Percentiles rank a stretch among this genome's conserved stretches.
These are phyloP conservation scores for Escallonia herrerae DNA, from an alignment of 129 eudicot species.

Conservation along the genomic window DNA sequence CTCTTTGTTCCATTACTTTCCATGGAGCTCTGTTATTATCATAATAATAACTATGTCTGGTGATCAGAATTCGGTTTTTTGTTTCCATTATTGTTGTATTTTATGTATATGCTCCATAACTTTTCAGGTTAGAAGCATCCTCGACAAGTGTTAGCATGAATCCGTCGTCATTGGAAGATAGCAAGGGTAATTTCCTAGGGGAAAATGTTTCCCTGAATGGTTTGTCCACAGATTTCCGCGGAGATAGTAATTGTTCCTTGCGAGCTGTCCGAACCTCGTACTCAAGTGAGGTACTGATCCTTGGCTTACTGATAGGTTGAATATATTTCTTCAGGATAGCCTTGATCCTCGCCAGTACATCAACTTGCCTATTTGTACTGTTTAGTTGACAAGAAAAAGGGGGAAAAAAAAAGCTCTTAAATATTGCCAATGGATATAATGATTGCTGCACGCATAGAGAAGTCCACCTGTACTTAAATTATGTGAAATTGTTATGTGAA, in stretches of 20 bases:
- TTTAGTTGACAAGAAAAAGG: no score
- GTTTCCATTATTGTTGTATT: not conserved
- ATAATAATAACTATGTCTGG: no score
- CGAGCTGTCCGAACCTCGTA: constrained; percentile 23
- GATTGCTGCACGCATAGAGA: no score
- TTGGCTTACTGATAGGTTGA: constrained; percentile 1
- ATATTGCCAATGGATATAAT: no score
- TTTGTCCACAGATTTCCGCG: constrained; percentile 19
- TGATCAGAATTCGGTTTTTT: not conserved
- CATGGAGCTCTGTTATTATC: not conserved
- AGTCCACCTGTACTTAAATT: no score
- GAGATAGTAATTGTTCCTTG: constrained; percentile 22
- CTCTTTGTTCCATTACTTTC: not conserved
- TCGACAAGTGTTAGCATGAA: constrained; percentile 51
- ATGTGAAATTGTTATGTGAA: no score
- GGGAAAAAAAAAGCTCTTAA: no score
- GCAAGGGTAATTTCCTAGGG: constrained; percentile 15
- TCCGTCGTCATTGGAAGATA: constrained; percentile 33
- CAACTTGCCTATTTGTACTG: no score
- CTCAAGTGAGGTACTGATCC: constrained; percentile 39
- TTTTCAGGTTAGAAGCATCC: constrained; percentile 75
- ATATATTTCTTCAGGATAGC: no score
- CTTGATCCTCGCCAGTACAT: no score
- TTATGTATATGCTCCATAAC: not conserved
- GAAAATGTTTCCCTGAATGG: constrained; percentile 7